phyloP scores from a whole-genome alignment of 345 rosid genomes.

The Mallotus nudiflorus region DNA sequence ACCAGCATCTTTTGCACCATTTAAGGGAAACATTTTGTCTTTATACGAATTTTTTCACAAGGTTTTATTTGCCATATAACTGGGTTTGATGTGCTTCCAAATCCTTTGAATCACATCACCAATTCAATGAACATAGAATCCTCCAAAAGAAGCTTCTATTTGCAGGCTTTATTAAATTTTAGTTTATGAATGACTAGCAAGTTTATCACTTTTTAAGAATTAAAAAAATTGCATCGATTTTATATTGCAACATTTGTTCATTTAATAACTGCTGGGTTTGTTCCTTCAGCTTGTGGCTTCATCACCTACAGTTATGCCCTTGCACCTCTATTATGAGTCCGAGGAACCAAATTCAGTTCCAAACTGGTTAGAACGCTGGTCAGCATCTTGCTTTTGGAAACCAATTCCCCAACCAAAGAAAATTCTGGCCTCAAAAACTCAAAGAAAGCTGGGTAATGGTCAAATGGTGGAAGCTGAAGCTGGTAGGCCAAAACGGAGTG shows the following conservation, averaged over 20 bases:
- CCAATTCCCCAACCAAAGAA: slow-evolving; percentile 64
- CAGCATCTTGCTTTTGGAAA: slow-evolving; percentile 74
- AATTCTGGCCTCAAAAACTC: slow-evolving; percentile 39
- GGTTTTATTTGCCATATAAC: neutral
- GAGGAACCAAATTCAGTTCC: slow-evolving; percentile 60
- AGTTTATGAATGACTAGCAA: slow-evolving; percentile 5
- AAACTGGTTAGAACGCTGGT: slow-evolving; percentile 85
- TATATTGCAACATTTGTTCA: neutral
- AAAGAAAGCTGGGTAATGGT: slow-evolving; percentile 47
- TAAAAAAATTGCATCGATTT: neutral
- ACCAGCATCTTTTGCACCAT: neutral
- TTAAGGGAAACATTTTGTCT: neutral
- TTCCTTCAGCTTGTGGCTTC: slow-evolving; percentile 70
- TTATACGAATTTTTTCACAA: neutral
- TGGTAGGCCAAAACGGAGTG: slow-evolving; percentile 61
- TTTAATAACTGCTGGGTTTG: slow-evolving; percentile 22
- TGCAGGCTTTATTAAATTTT: too few species aligned
- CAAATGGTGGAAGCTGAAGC: slow-evolving; percentile 56
- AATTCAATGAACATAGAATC: neutral
- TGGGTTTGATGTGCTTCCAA: neutral
- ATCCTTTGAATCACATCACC: neutral
- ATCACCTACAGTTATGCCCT: slow-evolving; percentile 64
- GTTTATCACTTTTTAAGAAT: too few species aligned
- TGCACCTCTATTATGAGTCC: slow-evolving; percentile 50
- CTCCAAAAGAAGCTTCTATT: neutral